Base-by-base conservation (phyloP, 306 rosid genomes). In the Cucurbita pepo region DNA sequence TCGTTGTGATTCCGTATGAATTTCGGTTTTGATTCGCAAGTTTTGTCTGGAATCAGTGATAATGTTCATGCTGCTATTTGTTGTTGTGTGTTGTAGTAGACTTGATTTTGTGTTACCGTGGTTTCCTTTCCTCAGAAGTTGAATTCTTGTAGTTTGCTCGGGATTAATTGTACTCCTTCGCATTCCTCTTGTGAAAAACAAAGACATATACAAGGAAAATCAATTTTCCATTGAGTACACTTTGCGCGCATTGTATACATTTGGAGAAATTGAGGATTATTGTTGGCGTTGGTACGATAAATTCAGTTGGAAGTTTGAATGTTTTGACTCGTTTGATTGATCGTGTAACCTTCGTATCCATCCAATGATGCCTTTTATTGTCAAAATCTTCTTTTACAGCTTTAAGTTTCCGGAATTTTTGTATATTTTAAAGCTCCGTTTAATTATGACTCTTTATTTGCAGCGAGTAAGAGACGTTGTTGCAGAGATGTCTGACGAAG, bases 401-500 rank as follows among this genome's bases (percentile, higher is more conserved):
- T 44, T 65, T 44, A 45, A 44, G 72, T 19, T 6, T 6, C 54
- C 38, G 19, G 3, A 18, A 0, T 18, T 64, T 64, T 64, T 8
- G 19, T 40, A 38, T 15, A 47, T 67, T 48, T 67, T 69, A 25
- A 8, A 44, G 73, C 73, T 14, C 22, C 1, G 44, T 44, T 45
- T 45, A 69, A 63, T 11, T 18, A 10, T 63, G 70, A 2, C 34
- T 13, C 38, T 22, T 22, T 69, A 15, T 69, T 30, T 47, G 73
- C 57, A 48, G 73, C 48, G 55, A 14, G 73, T 67, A 6, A 7
- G 19, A 45, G 56, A 25, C 25, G 22, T 48, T 25, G n/a, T 69
- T 69, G 56, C 56, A 57, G 40, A 71, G 48, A 89, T 89, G 97
- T 76, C 88, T 40, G 92, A 83, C 0, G 97, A 88, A 50, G 82